These are phyloP conservation scores for Cantharellus anzutake DNA, from an alignment of 768 basidiomycete genomes.

Conservation along the genomic window DNA sequence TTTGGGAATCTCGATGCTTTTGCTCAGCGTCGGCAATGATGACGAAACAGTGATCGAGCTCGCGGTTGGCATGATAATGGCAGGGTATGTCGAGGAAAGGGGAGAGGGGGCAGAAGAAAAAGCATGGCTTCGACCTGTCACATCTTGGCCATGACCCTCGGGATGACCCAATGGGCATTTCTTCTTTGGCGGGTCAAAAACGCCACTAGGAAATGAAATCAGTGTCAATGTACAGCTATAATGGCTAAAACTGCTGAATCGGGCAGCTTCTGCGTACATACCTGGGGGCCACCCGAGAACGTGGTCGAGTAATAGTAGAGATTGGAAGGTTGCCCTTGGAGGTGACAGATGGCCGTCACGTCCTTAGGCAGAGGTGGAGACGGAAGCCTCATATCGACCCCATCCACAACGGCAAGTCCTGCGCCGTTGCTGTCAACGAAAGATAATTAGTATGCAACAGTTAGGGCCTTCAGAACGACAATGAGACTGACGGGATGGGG, in stretches of 20 bases:
- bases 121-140: conserved; percentile 56
- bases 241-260: too few relatives aligned
- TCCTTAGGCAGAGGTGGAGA: conserved; percentile 43
- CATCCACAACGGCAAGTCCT: conserved; percentile 89
- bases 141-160: conserved; percentile 85
- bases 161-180: conserved; percentile 78
- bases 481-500: conserved; percentile 30
- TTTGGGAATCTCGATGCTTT: neutral
- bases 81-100: neutral
- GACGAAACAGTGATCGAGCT: neutral
- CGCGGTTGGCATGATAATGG: neutral
- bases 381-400: conserved; percentile 36
- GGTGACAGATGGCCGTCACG: conserved; percentile 72
- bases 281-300: conserved; percentile 87
- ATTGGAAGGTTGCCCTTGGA: conserved; percentile 53
- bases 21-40: neutral
- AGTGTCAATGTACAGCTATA: too few relatives aligned
- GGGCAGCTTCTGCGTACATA: conserved; percentile 19
- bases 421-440: conserved; percentile 53
- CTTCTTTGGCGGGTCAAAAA: conserved; percentile 75
- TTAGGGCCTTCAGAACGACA: neutral
- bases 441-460: neutral
- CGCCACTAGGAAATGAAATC: conserved; percentile 42
- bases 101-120: conserved; percentile 30
- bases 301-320: conserved; percentile 87